phyloP scores from a whole-genome alignment of 2,329 filamentous ascomycete genomes.

The Cladobotryum protrusum region DNA sequence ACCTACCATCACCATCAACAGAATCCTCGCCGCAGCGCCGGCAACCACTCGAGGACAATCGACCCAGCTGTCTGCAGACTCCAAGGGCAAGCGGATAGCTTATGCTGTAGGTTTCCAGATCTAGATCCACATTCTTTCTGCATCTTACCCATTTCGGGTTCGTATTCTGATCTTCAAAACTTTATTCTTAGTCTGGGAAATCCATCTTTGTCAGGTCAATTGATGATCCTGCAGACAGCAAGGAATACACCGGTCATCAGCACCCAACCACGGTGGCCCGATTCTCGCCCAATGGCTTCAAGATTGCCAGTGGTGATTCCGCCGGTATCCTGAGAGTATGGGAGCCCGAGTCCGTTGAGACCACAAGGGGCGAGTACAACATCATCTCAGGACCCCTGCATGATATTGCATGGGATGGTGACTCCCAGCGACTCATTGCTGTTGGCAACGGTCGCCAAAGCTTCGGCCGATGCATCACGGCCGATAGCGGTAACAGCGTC shows the following conservation, averaged over 20 bases:
- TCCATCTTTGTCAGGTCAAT: conserved; percentile 94
- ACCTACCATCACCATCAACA: conserved; percentile 50
- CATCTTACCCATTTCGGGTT: background rate
- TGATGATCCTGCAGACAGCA: conserved; percentile 75
- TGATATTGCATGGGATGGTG: conserved; percentile 95
- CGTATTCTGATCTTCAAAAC: conserved; percentile 4
- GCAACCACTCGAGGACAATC: conserved; percentile 79
- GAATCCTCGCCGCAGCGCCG: conserved; percentile 80
- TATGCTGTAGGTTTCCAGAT: conserved; percentile 65
- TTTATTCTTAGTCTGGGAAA: conserved; percentile 67
- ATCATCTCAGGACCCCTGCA: conserved; percentile 95
- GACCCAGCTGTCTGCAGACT: conserved; percentile 80
- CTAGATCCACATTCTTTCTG: background rate
- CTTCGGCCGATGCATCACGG: conserved; percentile 89
- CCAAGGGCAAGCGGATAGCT: conserved; percentile 84
- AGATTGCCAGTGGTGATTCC: conserved; percentile 85
- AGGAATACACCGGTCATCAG: conserved; percentile 90
- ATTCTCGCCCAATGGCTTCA: conserved; percentile 91
- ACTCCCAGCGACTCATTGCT: conserved; percentile 92
- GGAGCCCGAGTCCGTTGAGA: conserved; percentile 79
- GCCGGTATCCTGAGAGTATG: conserved; percentile 83
- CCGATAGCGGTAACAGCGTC: conserved; percentile 91
- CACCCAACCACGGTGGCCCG: conserved; percentile 84
- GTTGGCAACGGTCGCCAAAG: conserved; percentile 92
- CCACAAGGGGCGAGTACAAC: conserved; percentile 87